A percentile compares a stretch with the other conserved stretches of the same genome.
These are phyloP conservation scores for Paspalum vaginatum DNA, from an alignment of 176 grass and related monocot species.

Conservation along the genomic window DNA sequence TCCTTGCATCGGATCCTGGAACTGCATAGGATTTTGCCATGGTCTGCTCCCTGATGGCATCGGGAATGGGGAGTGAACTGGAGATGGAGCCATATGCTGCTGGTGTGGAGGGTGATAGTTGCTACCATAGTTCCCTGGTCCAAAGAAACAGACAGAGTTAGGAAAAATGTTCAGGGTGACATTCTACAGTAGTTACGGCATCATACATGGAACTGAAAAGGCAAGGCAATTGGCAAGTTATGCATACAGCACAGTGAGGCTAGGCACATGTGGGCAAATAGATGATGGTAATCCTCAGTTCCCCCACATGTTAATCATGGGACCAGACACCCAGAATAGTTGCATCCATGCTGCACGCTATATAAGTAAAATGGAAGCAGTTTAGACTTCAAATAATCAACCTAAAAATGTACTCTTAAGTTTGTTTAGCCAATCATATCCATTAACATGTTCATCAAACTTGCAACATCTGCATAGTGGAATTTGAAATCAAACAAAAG, in stretches of 20 bases:
- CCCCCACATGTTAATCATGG: constrained; percentile 2
- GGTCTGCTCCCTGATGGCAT: constrained; percentile 32
- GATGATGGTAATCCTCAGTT: neutral
- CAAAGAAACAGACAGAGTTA: constrained; percentile 16
- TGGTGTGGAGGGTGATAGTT: constrained; percentile 40
- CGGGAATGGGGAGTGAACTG: neutral
- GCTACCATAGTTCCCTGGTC: constrained; percentile 39
- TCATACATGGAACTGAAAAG: neutral
- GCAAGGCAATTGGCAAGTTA: constrained; percentile 5
- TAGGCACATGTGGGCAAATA: neutral
- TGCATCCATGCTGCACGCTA: neutral
- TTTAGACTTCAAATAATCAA: neutral
- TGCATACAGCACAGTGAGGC: neutral
- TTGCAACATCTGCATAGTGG: neutral
- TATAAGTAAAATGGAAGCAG: constrained; percentile 3
- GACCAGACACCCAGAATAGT: neutral
- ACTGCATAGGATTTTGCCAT: constrained; percentile 44
- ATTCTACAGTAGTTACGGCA: constrained; percentile 11
- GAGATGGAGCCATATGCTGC: constrained; percentile 33
- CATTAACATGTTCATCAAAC: neutral
- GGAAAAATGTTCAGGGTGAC: neutral
- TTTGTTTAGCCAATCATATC: constrained; percentile 14
- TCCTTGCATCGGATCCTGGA: constrained; percentile 50
- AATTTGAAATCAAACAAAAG: neutral
- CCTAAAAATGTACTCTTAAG: neutral